Conservation (phyloP, 768 basidiomycete species). For the Boletus reticuloceps region DNA sequence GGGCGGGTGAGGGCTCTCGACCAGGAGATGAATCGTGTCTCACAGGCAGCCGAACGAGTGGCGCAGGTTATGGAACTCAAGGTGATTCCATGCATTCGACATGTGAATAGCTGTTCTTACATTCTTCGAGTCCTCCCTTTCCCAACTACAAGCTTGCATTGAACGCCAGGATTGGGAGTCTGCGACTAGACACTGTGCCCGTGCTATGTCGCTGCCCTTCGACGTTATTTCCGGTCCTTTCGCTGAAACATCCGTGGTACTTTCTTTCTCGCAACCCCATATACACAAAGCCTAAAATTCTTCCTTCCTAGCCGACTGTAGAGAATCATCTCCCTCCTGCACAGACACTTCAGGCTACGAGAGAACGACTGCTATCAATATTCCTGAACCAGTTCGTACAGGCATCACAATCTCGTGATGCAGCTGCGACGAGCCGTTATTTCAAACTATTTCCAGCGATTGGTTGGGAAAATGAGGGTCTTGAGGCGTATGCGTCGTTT, state of each 20-base stretch:
- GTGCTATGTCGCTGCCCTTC: constrained; percentile 81
- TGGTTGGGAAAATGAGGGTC: constrained; percentile 88
- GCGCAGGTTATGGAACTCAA: constrained; percentile 95
- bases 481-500: constrained; percentile 90
- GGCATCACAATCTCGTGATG: constrained; percentile 79
- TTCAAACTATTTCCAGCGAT: constrained; percentile 98
- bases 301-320: constrained; percentile 70
- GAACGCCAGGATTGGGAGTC: constrained; percentile 92
- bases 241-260: constrained; percentile 83
- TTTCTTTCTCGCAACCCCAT: constrained; percentile 23
- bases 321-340: constrained; percentile 84
- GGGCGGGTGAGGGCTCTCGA: constrained; percentile 86
- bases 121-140: constrained; percentile 58
- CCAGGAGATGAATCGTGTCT: constrained; percentile 88
- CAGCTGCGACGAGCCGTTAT: constrained; percentile 85
- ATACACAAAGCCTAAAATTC: not conserved
- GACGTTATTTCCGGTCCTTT: constrained; percentile 82
- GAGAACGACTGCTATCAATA: constrained; percentile 69
- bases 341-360: constrained; percentile 74
- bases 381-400: constrained; percentile 80
- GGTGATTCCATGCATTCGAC: constrained; percentile 39
- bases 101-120: constrained; percentile 25
- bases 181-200: constrained; percentile 85
- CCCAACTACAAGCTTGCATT: constrained; percentile 57
- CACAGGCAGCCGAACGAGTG: constrained; percentile 88